Evolutionary conservation across 2,329 filamentous ascomycete species (phyloP), one percentile per base, ranked within the genome.

Genomic region (Xylaria sp.): DNA sequence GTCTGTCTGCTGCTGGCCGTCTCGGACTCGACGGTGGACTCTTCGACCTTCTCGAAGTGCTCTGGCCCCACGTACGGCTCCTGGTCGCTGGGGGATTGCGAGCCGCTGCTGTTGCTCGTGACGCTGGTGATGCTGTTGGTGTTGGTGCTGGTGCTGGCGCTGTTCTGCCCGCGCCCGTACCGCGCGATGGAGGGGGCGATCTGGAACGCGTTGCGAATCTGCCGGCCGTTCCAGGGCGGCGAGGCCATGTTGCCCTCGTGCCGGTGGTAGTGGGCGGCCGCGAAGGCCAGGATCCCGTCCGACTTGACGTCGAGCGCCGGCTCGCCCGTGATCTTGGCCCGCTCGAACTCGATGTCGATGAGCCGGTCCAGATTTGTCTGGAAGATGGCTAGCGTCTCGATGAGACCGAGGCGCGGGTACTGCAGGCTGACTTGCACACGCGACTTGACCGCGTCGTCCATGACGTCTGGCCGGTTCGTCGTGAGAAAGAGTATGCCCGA

Each of bases 131-230:
- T 8, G 50, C 8, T 50, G 30, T n/a, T 32, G 32, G 27, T 39
- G 24, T 21, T 56, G 42, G 5, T 39, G 14, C 47, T 32, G 11
- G 12, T 24, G 47, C 2, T 47, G 45, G 14, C 24, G 24, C 24
- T 27, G 24, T 27, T 27, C 24, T 27, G 24, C 24, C 24, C 32
- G 2, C 60, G 65, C 3, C 61, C 70, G 50, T 69, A 72, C 45
- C 69, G 70, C 34, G 75, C 72, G n/a, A 75, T 70, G 12, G 73
- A 73, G 21, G 70, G 64, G 24, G 73, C 74, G 27, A 72, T 74
- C 56, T 74, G 73, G 61, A 71, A 75, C 14, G 73, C 72, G 54
- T 75, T 75, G 30, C 74, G 71, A 56, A 75, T 75, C 65, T 75
- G 73, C 0, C 74, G 70, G 3, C 74, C 74, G 55, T 75, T 75